Evolutionary conservation across 768 basidiomycete species (phyloP).

Genomic region (Leccinum pellstonianum): DNA sequence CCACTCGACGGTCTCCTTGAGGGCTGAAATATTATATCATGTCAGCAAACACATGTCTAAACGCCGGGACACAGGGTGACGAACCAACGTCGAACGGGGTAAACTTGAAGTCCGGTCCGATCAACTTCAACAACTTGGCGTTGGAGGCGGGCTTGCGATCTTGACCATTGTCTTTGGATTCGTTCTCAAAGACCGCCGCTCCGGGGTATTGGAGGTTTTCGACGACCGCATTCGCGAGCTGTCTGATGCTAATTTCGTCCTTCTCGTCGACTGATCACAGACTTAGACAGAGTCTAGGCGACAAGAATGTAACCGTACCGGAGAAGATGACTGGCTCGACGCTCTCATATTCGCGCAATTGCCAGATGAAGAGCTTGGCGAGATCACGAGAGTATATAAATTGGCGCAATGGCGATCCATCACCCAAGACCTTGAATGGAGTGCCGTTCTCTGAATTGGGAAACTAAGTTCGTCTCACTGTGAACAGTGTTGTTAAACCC

Average conservation of each 20-base stretch:
- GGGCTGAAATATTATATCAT: slow-evolving; percentile 43
- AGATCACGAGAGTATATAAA: slow-evolving; percentile 98
- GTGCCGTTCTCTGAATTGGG: slow-evolving; percentile 63
- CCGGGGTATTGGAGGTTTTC: slow-evolving; percentile 77
- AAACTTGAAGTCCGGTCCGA: slow-evolving; percentile 76
- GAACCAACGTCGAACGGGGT: slow-evolving; percentile 86
- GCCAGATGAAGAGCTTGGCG: slow-evolving; percentile 94
- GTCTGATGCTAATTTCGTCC: slow-evolving; percentile 91
- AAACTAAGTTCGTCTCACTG: not conserved
- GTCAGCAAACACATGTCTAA: not conserved
- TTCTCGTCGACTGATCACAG: slow-evolving; percentile 73
- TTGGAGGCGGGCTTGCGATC: slow-evolving; percentile 97
- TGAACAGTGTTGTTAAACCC: slow-evolving; percentile 6
- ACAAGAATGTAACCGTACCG: slow-evolving; percentile 42
- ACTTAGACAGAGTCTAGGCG: not conserved
- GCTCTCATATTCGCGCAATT: slow-evolving; percentile 84
- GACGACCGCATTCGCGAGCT: slow-evolving; percentile 89
- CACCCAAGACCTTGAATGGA: slow-evolving; percentile 84
- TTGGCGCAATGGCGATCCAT: slow-evolving; percentile 92
- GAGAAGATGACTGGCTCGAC: slow-evolving; percentile 93
- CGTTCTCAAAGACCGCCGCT: slow-evolving; percentile 73
- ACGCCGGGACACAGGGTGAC: slow-evolving; percentile 16
- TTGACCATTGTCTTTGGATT: slow-evolving; percentile 76
- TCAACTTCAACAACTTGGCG: slow-evolving; percentile 72
- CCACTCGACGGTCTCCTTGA: slow-evolving; percentile 81